Conservation (phyloP, 257 asterid genomes). For the Nemophila menziesii region DNA sequence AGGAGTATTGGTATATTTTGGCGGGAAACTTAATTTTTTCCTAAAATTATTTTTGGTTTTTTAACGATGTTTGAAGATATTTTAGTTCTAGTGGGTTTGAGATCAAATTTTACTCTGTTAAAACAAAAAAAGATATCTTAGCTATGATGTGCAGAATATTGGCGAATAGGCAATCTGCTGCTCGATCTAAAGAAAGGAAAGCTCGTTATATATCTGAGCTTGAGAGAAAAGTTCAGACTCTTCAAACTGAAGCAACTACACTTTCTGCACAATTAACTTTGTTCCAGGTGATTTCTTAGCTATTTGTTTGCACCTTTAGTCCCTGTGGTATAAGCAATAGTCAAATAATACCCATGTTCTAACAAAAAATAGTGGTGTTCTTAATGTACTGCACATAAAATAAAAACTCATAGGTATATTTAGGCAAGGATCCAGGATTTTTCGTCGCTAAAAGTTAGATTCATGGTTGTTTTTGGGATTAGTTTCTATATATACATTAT, state of each 20-base stretch:
- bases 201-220: conserved; percentile 74
- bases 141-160: conserved; percentile 43
- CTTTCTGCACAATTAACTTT: conserved; percentile 72
- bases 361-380: too few species aligned
- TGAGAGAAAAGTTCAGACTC: conserved; percentile 94
- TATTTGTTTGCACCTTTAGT: background rate
- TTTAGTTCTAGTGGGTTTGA: too few species aligned
- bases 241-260: conserved; percentile 89
- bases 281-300: conserved; percentile 40
- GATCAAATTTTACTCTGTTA: too few species aligned
- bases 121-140: too few species aligned
- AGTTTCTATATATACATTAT: too few species aligned
- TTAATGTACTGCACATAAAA: too few species aligned
- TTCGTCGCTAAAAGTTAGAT: too few species aligned
- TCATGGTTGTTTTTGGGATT: too few species aligned
- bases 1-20: background rate
- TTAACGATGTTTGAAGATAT: too few species aligned
- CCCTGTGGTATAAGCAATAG: background rate
- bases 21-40: background rate
- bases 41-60: background rate
- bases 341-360: background rate
- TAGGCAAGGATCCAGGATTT: too few species aligned
- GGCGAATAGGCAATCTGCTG: conserved; percentile 95
- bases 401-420: too few species aligned
- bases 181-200: conserved; percentile 87